These are phyloP conservation scores for Elongisporangium anandrum DNA, from an alignment of 352 stramenopile species.

Conservation along the genomic window DNA sequence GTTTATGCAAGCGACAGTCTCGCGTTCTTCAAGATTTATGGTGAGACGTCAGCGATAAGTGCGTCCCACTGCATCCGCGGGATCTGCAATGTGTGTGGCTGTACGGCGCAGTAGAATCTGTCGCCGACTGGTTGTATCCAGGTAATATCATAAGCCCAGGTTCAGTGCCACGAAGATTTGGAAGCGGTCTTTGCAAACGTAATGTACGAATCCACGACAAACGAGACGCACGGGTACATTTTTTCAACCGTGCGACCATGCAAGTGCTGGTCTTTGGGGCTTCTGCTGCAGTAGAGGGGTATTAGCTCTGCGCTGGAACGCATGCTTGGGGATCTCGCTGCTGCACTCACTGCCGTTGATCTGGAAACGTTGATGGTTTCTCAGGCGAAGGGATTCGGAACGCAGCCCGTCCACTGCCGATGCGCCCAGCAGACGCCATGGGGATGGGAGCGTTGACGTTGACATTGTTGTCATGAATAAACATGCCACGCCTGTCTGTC, in stretches of 20 bases:
- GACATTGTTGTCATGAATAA: background rate
- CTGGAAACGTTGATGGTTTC: background rate
- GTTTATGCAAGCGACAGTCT: background rate
- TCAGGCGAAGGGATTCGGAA: background rate
- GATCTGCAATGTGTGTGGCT: background rate
- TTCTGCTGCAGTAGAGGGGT: too few relatives aligned
- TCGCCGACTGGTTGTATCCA: background rate
- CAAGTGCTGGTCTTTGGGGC: background rate
- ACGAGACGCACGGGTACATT: background rate
- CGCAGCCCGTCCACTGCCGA: conserved; percentile 17
- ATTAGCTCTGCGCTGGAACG: background rate
- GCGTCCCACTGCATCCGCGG: background rate
- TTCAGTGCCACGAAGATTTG: background rate
- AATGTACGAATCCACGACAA: background rate
- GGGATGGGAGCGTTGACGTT: conserved; percentile 3
- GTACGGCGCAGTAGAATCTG: background rate
- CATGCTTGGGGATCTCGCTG: background rate
- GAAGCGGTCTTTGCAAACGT: background rate
- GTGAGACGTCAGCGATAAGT: background rate
- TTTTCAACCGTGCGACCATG: background rate
- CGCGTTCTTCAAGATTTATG: background rate
- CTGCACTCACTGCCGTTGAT: background rate
- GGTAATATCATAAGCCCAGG: background rate
- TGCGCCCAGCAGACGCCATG: conserved; percentile 12
- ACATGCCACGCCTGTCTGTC: conserved; percentile 1